phyloP scores from a whole-genome alignment of 805 yeast genomes.

The Clavispora santaluciae region DNA sequence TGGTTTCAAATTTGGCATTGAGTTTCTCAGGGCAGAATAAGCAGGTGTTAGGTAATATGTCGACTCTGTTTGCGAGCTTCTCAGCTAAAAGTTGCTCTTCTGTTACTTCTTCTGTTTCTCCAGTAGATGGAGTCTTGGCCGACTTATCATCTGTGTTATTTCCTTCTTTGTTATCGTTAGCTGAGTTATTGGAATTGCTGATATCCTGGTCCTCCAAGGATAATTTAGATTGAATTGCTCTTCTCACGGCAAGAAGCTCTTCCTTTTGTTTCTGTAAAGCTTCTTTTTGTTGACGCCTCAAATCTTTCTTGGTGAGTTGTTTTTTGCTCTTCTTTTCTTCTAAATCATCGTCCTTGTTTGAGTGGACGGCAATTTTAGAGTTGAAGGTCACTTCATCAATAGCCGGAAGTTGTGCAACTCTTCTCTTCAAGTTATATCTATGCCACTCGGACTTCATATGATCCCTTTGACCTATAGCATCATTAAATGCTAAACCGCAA shows the following conservation, averaged over 20 bases:
- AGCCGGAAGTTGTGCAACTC: slow-evolving; percentile 61
- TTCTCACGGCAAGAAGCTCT: slow-evolving; percentile 27
- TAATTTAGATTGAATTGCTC: slow-evolving; percentile 40
- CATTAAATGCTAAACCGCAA: slow-evolving; percentile 34
- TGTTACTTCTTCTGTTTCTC: slow-evolving; percentile 26
- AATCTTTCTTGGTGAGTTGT: slow-evolving; percentile 45
- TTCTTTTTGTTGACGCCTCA: slow-evolving; percentile 46
- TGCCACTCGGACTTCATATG: slow-evolving; percentile 99
- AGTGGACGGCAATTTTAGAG: slow-evolving; percentile 18
- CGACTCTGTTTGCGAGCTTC: slow-evolving; percentile 42
- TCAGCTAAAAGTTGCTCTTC: slow-evolving; percentile 42
- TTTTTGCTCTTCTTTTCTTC: slow-evolving; percentile 22
- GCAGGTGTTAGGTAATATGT: slow-evolving; percentile 47
- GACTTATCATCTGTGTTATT: no score
- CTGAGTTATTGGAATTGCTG: slow-evolving; percentile 3
- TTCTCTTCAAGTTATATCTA: slow-evolving; percentile 87
- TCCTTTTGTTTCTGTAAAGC: slow-evolving; percentile 45
- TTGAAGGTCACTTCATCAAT: slow-evolving; percentile 21
- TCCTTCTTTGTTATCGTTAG: slow-evolving; percentile 1
- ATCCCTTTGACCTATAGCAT: slow-evolving; percentile 34
- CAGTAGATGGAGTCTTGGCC: no score
- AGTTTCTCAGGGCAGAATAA: slow-evolving; percentile 43
- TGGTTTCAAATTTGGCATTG: slow-evolving; percentile 26
- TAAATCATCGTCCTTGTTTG: slow-evolving; percentile 10
- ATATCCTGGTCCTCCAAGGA: slow-evolving; percentile 29